Evolutionary conservation across 352 stramenopile species (phyloP).

Genomic region (Phytophthora pisi): DNA sequence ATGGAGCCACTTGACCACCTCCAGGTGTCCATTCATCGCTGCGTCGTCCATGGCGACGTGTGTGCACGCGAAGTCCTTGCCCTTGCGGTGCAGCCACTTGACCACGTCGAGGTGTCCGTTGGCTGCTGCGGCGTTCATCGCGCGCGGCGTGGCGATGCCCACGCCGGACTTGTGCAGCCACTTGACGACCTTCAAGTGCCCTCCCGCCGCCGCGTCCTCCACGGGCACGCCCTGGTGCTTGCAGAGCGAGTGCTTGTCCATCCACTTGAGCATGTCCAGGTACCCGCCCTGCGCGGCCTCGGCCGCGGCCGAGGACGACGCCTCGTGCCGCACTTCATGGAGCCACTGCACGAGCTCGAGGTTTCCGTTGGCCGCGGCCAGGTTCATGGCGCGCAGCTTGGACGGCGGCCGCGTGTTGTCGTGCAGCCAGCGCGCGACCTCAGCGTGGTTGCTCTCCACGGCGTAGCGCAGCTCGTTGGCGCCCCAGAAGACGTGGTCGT

Average conservation of each 20-base stretch:
- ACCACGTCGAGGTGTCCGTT: constrained; percentile 34
- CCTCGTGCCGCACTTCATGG: constrained; percentile 25
- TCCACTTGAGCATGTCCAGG: constrained; percentile 40
- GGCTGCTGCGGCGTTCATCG: constrained; percentile 32
- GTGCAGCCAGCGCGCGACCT: constrained; percentile 31
- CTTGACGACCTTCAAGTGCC: constrained; percentile 38
- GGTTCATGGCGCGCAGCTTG: constrained; percentile 36
- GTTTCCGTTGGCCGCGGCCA: constrained; percentile 37
- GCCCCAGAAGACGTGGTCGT: constrained; percentile 43
- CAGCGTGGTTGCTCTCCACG: constrained; percentile 23
- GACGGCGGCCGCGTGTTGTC: constrained; percentile 29
- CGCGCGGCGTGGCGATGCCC: constrained; percentile 30
- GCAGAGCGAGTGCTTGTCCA: constrained; percentile 37
- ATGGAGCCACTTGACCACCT: constrained; percentile 45
- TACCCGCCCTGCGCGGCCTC: constrained; percentile 31
- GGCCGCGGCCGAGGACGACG: constrained; percentile 31
- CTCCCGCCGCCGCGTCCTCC: constrained; percentile 21
- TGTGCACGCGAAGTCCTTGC: constrained; percentile 29
- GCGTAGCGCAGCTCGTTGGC: constrained; percentile 40
- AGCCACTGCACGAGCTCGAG: constrained; percentile 39
- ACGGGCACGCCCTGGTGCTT: constrained; percentile 31
- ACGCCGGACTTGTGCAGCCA: constrained; percentile 38
- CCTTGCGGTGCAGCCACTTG: constrained; percentile 38
- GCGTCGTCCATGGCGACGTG: constrained; percentile 48
- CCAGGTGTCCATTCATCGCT: constrained; percentile 42